Conservation (phyloP, 164 flowering plant genomes). For the Magnolia kwangsiensis region DNA sequence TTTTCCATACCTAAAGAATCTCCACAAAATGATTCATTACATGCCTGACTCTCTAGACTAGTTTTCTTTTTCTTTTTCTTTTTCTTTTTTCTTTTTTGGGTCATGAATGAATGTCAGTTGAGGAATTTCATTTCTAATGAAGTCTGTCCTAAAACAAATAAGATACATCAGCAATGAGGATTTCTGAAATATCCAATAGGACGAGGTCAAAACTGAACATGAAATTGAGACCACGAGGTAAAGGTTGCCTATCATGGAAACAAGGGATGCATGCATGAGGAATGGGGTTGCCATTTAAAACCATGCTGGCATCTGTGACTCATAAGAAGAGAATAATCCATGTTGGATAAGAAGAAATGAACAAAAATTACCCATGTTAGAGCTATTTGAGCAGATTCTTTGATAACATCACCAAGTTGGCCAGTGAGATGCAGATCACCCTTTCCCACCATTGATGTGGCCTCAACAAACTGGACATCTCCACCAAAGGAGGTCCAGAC, state of each 20-base stretch:
- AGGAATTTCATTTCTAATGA: too few species aligned
- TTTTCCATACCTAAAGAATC: too few species aligned
- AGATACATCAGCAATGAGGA: not conserved
- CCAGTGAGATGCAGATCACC: constrained; percentile 97
- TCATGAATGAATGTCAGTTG: too few species aligned
- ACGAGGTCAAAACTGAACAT: not conserved
- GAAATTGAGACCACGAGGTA: not conserved
- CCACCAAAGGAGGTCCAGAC: constrained; percentile 99
- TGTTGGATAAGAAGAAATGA: not conserved
- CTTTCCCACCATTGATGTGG: constrained; percentile 86
- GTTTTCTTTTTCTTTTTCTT: too few species aligned
- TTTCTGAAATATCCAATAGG: not conserved
- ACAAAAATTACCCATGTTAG: constrained; percentile 76
- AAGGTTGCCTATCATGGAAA: not conserved
- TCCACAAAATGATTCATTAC: too few species aligned
- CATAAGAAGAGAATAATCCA: not conserved
- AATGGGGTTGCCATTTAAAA: not conserved
- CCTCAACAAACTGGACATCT: constrained; percentile 98
- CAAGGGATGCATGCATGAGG: not conserved
- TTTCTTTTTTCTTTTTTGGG: too few species aligned
- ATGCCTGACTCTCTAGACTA: too few species aligned
- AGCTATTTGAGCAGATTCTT: constrained; percentile 98
- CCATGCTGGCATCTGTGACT: not conserved
- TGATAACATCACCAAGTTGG: constrained; percentile 98
- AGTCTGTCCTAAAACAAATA: not conserved